Conservation (phyloP, 139 green algal genomes). For the Astrephomene gubernaculifera region DNA sequence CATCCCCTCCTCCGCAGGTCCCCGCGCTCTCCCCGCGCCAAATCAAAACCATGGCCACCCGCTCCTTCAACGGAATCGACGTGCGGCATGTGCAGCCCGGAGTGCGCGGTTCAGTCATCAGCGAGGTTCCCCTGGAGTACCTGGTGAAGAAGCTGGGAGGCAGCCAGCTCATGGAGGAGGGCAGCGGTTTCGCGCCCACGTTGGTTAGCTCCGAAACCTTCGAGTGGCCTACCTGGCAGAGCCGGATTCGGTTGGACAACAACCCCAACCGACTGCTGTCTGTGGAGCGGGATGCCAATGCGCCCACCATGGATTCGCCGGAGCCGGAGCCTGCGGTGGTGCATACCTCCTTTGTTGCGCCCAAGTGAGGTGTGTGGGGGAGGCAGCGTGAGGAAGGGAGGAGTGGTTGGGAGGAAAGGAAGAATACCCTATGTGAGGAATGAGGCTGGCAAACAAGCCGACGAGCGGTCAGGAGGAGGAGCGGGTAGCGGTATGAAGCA, state of each 20-base stretch:
- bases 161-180: constrained; percentile 26
- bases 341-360: constrained; percentile 38
- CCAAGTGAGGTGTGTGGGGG: too few relatives aligned
- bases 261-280: constrained; percentile 45
- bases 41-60: constrained; percentile 33
- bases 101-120: constrained; percentile 28
- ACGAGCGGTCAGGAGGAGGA: too few relatives aligned
- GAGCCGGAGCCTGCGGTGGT: too few relatives aligned
- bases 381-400: too few relatives aligned
- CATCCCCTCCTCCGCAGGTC: constrained; percentile 16
- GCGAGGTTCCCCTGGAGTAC: constrained; percentile 46
- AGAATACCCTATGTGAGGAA: too few relatives aligned
- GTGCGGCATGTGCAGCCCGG: constrained; percentile 29
- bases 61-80: constrained; percentile 27
- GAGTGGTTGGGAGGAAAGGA: too few relatives aligned
- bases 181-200: constrained; percentile 16
- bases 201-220: constrained; percentile 18
- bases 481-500: too few relatives aligned
- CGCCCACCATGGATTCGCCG: constrained; percentile 44
- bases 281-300: constrained; percentile 28
- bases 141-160: constrained; percentile 48
- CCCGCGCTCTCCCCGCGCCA: constrained; percentile 40
- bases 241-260: constrained; percentile 44
- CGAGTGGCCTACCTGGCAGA: constrained; percentile 47
- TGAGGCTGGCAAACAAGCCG: too few relatives aligned